A percentile compares a stretch with the other conserved stretches of the same genome.
These are phyloP conservation scores for Chytriomyces sp. DNA, from an alignment of 192 early-diverging fungal genomes.

Conservation along the genomic window DNA sequence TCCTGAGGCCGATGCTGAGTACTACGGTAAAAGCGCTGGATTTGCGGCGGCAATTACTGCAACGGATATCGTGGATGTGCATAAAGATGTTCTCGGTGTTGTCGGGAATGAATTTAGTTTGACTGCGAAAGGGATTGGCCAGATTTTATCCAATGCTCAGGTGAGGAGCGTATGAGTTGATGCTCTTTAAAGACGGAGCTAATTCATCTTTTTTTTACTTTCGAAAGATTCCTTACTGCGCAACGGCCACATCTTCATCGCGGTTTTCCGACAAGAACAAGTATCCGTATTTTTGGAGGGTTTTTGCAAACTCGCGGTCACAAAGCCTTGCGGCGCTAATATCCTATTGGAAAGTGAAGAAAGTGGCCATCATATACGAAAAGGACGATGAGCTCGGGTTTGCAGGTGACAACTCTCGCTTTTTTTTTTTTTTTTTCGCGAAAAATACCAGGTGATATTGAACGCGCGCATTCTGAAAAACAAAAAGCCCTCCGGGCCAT, in stretches of 20 bases:
- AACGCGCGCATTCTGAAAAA: too few relatives aligned
- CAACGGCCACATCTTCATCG: not conserved
- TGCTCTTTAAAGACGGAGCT: not conserved
- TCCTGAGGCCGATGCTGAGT: not conserved
- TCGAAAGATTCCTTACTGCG: conserved; percentile 4
- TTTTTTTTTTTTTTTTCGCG: too few relatives aligned
- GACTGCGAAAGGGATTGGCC: not conserved
- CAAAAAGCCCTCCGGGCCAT: too few relatives aligned
- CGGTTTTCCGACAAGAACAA: not conserved
- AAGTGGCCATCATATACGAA: conserved; percentile 2
- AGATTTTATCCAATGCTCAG: not conserved
- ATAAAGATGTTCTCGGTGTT: conserved; percentile 9
- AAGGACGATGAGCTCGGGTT: conserved; percentile 4
- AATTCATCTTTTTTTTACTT: not conserved
- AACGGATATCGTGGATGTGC: not conserved
- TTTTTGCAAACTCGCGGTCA: not conserved
- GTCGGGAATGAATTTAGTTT: conserved; percentile 10
- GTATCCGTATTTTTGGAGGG: conserved; percentile 15
- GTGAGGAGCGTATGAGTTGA: not conserved
- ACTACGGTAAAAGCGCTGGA: not conserved
- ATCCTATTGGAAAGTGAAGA: not conserved
- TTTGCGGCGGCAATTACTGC: conserved; percentile 8
- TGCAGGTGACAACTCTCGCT: not conserved
- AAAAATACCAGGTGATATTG: too few relatives aligned
- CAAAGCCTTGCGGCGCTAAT: too few relatives aligned